Percentiles rank a stretch among this genome's conserved stretches.
phyloP scores from a whole-genome alignment of 139 green algal species.

The Chara braunii region DNA sequence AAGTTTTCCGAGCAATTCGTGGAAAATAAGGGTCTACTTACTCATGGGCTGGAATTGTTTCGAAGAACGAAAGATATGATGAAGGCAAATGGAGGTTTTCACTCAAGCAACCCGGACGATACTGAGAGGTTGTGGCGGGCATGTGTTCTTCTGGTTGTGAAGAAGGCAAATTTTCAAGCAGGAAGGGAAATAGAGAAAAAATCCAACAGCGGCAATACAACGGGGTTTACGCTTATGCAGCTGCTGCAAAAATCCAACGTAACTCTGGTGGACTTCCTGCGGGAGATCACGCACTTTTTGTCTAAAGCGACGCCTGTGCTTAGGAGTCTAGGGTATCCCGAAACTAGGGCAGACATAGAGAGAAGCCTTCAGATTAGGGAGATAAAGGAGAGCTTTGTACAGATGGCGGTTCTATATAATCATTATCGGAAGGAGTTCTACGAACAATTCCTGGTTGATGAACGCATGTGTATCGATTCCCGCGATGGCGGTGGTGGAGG shows the following conservation, averaged over 20 bases:
- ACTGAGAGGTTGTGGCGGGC: background rate
- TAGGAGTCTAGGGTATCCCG: background rate
- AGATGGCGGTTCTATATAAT: background rate
- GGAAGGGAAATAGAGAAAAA: no score
- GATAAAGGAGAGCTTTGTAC: background rate
- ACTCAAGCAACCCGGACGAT: no score
- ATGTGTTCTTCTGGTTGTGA: background rate
- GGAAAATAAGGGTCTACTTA: no score
- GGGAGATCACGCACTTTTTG: background rate
- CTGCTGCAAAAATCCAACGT: background rate
- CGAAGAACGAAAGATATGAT: no score
- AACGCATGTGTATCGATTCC: no score
- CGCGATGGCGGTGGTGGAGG: no score
- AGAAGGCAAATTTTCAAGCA: no score
- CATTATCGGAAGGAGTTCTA: background rate
- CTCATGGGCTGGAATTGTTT: no score
- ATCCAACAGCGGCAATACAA: background rate
- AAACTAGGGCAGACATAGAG: background rate
- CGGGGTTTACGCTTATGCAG: background rate
- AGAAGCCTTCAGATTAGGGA: background rate
- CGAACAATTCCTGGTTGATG: no score
- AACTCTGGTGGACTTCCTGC: background rate
- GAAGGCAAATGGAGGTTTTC: no score
- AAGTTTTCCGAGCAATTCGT: no score
- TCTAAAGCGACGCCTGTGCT: background rate